phyloP scores from a whole-genome alignment of 345 rosid genomes.

The Mercurialis annua region DNA sequence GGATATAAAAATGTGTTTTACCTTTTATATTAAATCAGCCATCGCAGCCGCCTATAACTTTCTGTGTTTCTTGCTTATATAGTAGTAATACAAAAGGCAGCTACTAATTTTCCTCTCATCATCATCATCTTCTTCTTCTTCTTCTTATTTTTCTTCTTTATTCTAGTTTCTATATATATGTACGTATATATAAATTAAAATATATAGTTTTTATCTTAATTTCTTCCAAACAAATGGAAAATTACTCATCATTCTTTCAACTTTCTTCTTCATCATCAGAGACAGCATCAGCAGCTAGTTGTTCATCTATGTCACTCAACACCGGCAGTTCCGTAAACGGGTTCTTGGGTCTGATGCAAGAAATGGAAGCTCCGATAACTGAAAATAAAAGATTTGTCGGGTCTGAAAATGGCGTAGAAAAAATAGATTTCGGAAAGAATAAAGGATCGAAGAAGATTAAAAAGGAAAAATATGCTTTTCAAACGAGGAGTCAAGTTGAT shows the following conservation, averaged over 20 bases:
- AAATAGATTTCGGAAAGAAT: background rate
- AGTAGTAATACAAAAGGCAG: no score
- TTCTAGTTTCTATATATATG: background rate
- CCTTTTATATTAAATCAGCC: background rate
- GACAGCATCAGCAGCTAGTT: background rate
- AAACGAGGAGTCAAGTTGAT: constrained; percentile 87
- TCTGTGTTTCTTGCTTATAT: background rate
- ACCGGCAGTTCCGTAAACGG: constrained; percentile 20
- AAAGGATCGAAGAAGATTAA: constrained; percentile 52
- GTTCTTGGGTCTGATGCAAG: constrained; percentile 31
- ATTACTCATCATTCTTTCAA: constrained; percentile 16
- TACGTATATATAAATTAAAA: no score
- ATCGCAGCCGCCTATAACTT: constrained; percentile 8
- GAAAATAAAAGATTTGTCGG: constrained; percentile 8
- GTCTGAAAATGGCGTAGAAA: constrained; percentile 24
- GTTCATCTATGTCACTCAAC: constrained; percentile 20
- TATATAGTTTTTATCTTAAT: no score
- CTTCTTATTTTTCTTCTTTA: background rate
- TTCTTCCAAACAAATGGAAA: constrained; percentile 18
- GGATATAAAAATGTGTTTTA: no score
- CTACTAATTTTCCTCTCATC: no score
- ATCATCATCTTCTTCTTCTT: background rate
- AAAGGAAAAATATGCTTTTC: constrained; percentile 69
- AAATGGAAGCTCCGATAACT: constrained; percentile 14
- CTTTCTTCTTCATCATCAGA: constrained; percentile 29